Base-by-base conservation (phyloP, 805 yeast species). In the Cyberlindnera petersonii region DNA sequence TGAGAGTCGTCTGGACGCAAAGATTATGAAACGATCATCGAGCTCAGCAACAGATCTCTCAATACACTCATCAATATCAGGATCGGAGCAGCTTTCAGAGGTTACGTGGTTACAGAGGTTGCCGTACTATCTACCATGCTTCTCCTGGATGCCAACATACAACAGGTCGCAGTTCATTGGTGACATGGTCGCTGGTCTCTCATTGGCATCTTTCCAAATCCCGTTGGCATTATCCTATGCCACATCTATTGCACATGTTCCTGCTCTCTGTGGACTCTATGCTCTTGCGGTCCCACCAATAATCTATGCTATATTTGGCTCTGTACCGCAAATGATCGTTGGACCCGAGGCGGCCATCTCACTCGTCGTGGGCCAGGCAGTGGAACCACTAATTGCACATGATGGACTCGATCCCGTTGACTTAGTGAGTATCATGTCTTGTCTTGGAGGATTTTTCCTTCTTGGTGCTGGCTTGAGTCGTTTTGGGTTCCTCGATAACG, bases 311-410 rank as follows among this genome's bases (percentile, higher is more conserved):
- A 44, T 87, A 4, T 68, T 87, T 43, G 96, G 96, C 0, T 75
- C 93, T 0, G 94, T 87, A 1, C 96, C 96, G 0, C 82, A 81
- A 43, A 77, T 88, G 82, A 79, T 87, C 27, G 94, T 88, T 15
- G 96, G 96, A 0, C 96, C 96, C 1, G 94, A 88, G 59, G 89
- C 91, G 15, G 89, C 95, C 1, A 78, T 86, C 8, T 85, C 94
- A 0, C 66, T 89, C 50, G 78, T 88, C 11, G 79, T 84, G 19
- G 96, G 96, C 2, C 91, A 83, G 50, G 77, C 82, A 0, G 75
- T 86, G 9, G 83, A 81, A 43, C 75, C 71, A n/a, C 58, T 70
- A 32, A 50, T 70, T 18, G 69, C 64, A 17, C 77, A 65, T 48
- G 63, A 65, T 43, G 64, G 51, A 10, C 50, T 75, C 10, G 65